These are phyloP conservation scores for Echinosphaeria canescens DNA, from an alignment of 2,329 filamentous ascomycete genomes.

Conservation along the genomic window DNA sequence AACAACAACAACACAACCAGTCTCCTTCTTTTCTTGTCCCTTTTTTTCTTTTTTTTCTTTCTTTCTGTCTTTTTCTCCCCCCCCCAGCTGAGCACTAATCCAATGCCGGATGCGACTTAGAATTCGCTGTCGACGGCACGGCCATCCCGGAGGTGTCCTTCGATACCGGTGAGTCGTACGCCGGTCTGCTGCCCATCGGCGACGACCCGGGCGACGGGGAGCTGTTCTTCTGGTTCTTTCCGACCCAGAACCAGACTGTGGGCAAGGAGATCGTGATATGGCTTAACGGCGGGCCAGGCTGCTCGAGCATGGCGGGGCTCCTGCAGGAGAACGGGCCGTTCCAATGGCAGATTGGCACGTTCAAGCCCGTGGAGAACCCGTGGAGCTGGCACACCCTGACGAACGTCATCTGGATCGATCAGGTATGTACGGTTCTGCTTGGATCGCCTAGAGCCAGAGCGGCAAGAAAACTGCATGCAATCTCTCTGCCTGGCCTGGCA, in stretches of 20 bases:
- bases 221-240: slow-evolving; percentile 48
- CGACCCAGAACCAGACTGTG: slow-evolving; percentile 23
- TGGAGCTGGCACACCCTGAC: slow-evolving; percentile 60
- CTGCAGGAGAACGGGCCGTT: slow-evolving; percentile 63
- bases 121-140: slow-evolving; percentile 40
- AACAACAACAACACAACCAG: too few relatives aligned
- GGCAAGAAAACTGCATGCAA: too few relatives aligned
- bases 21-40: too few relatives aligned
- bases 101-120: slow-evolving; percentile 17
- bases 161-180: slow-evolving; percentile 43
- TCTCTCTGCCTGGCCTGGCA: too few relatives aligned
- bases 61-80: too few relatives aligned
- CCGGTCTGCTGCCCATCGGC: slow-evolving; percentile 37
- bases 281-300: slow-evolving; percentile 37
- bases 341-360: slow-evolving; percentile 48
- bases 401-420: slow-evolving; percentile 59
- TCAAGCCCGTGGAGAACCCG: slow-evolving; percentile 37
- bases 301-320: slow-evolving; percentile 42
- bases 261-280: slow-evolving; percentile 40
- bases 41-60: too few relatives aligned
- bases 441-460: too few relatives aligned
- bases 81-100: too few relatives aligned
- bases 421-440: too few relatives aligned
- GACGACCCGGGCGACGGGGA: slow-evolving; percentile 18
- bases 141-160: slow-evolving; percentile 47